These are phyloP conservation scores for Solanum bulbocastanum DNA, from an alignment of 257 asterid genomes.

Conservation along the genomic window DNA sequence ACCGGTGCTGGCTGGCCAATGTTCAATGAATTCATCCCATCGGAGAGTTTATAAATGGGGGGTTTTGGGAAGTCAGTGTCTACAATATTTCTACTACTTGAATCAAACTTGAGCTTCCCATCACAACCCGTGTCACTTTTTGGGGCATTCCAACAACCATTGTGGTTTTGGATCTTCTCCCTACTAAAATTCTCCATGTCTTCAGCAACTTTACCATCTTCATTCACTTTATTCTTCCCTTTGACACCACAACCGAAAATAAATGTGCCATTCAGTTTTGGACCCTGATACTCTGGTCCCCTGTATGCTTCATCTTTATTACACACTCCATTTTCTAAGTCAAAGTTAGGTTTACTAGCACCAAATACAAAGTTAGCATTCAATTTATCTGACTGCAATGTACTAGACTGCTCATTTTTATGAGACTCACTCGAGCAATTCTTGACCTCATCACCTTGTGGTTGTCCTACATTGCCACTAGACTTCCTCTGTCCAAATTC, in stretches of 20 bases:
- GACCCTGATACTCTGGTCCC: constrained; percentile 24
- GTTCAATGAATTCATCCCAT: constrained; percentile 49
- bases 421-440: not conserved
- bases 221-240: constrained; percentile 20
- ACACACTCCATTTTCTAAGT: constrained; percentile 4
- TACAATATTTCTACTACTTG: constrained; percentile 11
- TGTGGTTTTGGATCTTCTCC: constrained; percentile 13
- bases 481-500: not conserved
- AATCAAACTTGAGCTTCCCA: constrained; percentile 11
- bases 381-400: not conserved
- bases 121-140: not conserved
- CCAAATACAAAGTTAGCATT: constrained; percentile 18
- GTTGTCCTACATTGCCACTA: not conserved
- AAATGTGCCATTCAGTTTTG: constrained; percentile 14
- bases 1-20: constrained; percentile 29
- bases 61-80: constrained; percentile 23
- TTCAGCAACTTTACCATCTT: constrained; percentile 10
- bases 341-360: constrained; percentile 6
- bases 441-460: not conserved
- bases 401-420: not conserved
- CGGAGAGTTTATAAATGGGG: constrained; percentile 31
- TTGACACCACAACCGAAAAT: constrained; percentile 29
- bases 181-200: constrained; percentile 12
- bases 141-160: constrained; percentile 7
- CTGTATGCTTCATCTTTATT: constrained; percentile 9